Base-by-base conservation (phyloP, 768 basidiomycete species). In the Calocybe gangraenosa region DNA sequence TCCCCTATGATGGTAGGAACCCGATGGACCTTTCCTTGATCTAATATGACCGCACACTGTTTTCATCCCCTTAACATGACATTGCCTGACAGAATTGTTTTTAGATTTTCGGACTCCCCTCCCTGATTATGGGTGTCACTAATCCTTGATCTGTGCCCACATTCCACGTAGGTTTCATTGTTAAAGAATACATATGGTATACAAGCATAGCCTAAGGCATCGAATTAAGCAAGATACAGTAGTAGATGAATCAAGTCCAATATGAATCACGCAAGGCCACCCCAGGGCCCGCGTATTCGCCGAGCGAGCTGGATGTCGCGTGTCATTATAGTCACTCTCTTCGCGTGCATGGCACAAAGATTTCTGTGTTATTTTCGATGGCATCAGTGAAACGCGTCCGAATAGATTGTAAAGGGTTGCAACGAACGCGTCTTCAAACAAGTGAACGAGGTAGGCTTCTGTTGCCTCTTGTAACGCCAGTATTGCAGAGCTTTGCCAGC, bases 341-440 rank as follows among this genome's bases (percentile, higher is more conserved):
- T 97, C 13, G 95, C 95, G 58, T 98, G 95, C 53, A 99, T 89
- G 5, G 95, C 94, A 59, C 96, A 99, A 25, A 96, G 71, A 63
- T 97, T 96, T 34, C 93, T 96, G 50, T 17, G n/a, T n/a, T n/a
- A n/a, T n/a, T 49, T 40, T 11, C 37, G n/a, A 17, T 37, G 31
- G 37, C n/a, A 35, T 48, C 23, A 47, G 23, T 47, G 19, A 35
- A 35, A 55, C 31, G 43, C 5, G 7, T 35, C 11, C 23, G 25
- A 0, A 33, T 14, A 15, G 25, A 17, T 33, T 13, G 19, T 18
- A 13, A 7, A 19, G 19, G n/a, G 3, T 22, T 15, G 37, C 42
- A 23, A 89, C 93, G 71, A 65, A 97, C 91, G 95, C 92, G 67
- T 99, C 96, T 67, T 99, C 96, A 52, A 99, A 98, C 35, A 98